phyloP scores from a whole-genome alignment of 495 filamentous ascomycete genomes.

The Mytilinidion resinicola region DNA sequence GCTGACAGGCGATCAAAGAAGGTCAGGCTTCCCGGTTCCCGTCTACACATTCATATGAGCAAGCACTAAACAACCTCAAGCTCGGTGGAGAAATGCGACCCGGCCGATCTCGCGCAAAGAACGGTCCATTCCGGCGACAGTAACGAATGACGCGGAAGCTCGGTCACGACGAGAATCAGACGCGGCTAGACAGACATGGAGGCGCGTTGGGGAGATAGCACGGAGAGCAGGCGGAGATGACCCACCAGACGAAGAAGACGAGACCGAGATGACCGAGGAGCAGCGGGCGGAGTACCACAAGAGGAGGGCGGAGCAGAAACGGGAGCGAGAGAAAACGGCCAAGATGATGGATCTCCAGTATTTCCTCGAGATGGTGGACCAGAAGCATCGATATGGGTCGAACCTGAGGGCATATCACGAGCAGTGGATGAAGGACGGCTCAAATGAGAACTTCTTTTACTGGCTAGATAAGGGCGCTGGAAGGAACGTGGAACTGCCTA shows the following conservation, averaged over 20 bases:
- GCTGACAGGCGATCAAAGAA: constrained; percentile 34
- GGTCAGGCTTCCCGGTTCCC: constrained; percentile 20
- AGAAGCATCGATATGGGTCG: constrained; percentile 78
- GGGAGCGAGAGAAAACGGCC: constrained; percentile 49
- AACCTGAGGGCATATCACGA: constrained; percentile 80
- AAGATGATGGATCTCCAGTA: constrained; percentile 84
- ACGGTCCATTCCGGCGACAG: neutral
- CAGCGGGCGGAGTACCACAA: constrained; percentile 25
- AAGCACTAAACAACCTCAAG: constrained; percentile 24
- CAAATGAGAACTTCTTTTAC: constrained; percentile 86
- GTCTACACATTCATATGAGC: neutral
- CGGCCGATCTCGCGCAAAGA: constrained; percentile 24
- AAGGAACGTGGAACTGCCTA: constrained; percentile 34
- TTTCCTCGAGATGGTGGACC: constrained; percentile 89
- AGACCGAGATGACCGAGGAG: constrained; percentile 34
- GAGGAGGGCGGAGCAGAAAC: constrained; percentile 38
- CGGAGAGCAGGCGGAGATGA: constrained; percentile 61
- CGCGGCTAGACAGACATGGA: constrained; percentile 64
- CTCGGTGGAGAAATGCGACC: constrained; percentile 31
- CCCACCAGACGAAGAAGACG: constrained; percentile 32
- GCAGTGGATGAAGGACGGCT: constrained; percentile 70
- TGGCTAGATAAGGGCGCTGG: constrained; percentile 78
- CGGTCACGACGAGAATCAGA: constrained; percentile 27
- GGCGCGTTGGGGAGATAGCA: constrained; percentile 62
- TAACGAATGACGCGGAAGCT: neutral